Evolutionary conservation across 371 early-diverging fungal genomes (phyloP), one percentile per base, ranked within the genome.

Genomic region (Enteropsectra breve): DNA sequence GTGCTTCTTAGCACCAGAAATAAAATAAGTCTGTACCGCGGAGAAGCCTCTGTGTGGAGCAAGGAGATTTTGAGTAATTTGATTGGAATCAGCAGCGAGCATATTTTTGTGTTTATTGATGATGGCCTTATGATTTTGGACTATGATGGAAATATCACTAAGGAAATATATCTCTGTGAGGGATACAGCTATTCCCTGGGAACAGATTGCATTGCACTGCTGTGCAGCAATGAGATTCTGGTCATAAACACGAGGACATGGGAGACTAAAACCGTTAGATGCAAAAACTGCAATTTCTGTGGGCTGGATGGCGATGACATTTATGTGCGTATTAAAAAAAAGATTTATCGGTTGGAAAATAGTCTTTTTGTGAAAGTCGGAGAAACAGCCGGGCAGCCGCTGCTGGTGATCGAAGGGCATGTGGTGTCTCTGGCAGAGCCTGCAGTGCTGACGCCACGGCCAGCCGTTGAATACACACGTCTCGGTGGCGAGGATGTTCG

Each of bases 41-140:
- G 11, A 8, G 60, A 55, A 11, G n/a, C n/a, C n/a, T n/a, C n/a
- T n/a, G n/a, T n/a, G n/a, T 50, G 52, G 52, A 50, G 11, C 18
- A 50, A 50, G 52, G 18, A 50, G 18, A 24, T 50, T 8, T 8
- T 8, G 18, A 11, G 52, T 32, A 28, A 15, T 11, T 6, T 55
- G 11, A 24, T 55, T 18, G 60, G 54, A 24, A 5, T 55, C 5
- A 11, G 5, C 32, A 38, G 23, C 6, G 6, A 53, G 13, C 6
- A 8, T 18, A 33, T 60, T 18, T 60, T 18, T 28, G 52, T 60
- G 5, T 52, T 60, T 28, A n/a, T n/a, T n/a, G 18, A 33, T 18
- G 55, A 60, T 4, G 11, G 8, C 15, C 18, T 50, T 11, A 50
- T 26, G 11, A 26, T 50, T 24, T 32, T 50, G 6, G 18, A 26